These are phyloP conservation scores for Exophiala mesophila DNA, from an alignment of 2,329 filamentous ascomycete genomes.

Conservation along the genomic window DNA sequence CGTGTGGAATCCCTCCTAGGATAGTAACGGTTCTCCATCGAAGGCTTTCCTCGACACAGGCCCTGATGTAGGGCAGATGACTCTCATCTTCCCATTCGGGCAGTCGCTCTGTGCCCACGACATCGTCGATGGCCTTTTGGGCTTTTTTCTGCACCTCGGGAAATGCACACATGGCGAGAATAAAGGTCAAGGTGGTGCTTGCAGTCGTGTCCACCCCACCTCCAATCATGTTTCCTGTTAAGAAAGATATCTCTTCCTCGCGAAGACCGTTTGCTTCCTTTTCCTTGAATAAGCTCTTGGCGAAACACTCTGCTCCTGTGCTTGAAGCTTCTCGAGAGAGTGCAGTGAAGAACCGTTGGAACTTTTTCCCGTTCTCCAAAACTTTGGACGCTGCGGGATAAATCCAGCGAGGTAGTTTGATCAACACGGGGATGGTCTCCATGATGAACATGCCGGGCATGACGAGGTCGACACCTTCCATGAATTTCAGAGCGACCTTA, in stretches of 20 bases:
- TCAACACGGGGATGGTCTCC: conserved; percentile 32
- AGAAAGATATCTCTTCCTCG: conserved; percentile 42
- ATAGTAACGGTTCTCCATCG: conserved; percentile 36
- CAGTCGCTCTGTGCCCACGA: conserved; percentile 35
- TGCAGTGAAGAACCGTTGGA: conserved; percentile 49
- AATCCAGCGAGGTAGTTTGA: conserved; percentile 40
- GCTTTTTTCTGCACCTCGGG: conserved; percentile 44
- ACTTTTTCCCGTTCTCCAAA: conserved; percentile 38
- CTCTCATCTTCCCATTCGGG: conserved; percentile 37
- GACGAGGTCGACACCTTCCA: conserved; percentile 21
- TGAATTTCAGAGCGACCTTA: conserved; percentile 16
- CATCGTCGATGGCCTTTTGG: conserved; percentile 43
- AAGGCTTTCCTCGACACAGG: conserved; percentile 36
- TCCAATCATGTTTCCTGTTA: conserved; percentile 43
- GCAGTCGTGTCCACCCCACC: conserved; percentile 31
- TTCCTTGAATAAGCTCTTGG: conserved; percentile 48
- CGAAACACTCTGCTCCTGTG: conserved; percentile 35
- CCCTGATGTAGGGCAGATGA: conserved; percentile 35
- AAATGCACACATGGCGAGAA: conserved; percentile 35
- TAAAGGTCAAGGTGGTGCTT: conserved; percentile 30
- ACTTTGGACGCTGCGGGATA: conserved; percentile 9
- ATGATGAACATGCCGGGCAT: conserved; percentile 20
- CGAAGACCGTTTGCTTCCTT: conserved; percentile 43
- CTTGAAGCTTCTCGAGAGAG: conserved; percentile 47
- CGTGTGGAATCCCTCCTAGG: conserved; percentile 32